These are phyloP conservation scores for Barnettozyma populi DNA, from an alignment of 805 yeast genomes.

Conservation along the genomic window DNA sequence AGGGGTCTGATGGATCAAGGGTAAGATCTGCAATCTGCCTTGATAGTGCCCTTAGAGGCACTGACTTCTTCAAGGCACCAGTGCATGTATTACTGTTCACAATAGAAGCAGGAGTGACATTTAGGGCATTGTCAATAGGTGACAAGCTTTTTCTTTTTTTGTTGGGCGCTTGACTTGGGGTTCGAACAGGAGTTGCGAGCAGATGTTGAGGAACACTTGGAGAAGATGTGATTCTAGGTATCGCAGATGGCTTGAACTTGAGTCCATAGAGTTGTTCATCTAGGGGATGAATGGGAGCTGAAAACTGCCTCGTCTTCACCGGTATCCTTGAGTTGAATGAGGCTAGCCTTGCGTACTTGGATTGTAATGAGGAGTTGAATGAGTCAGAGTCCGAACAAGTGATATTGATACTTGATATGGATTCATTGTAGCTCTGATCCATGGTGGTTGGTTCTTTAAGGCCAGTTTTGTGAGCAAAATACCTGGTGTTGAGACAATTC, in stretches of 20 bases:
- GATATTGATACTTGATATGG: background rate
- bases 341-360: conserved; percentile 9
- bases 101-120: background rate
- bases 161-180: background rate
- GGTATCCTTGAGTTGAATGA: conserved; percentile 18
- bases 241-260: conserved; percentile 13
- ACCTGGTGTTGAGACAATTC: background rate
- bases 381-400: background rate
- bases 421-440: background rate
- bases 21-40: conserved; percentile 11
- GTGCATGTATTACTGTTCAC: background rate
- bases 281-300: conserved; percentile 16
- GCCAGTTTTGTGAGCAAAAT: background rate
- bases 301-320: conserved; percentile 16
- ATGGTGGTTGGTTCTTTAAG: background rate
- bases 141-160: conserved; percentile 9
- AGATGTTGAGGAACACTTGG: conserved; percentile 8
- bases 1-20: conserved; percentile 8
- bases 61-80: background rate
- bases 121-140: conserved; percentile 7
- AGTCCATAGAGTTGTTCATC: conserved; percentile 14
- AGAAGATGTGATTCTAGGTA: conserved; percentile 22
- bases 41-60: conserved; percentile 18
- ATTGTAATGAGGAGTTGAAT: conserved; percentile 9
- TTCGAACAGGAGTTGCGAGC: background rate